Evolutionary conservation across 2,329 filamentous ascomycete species (phyloP).

Genomic region (Penicillium sp.): DNA sequence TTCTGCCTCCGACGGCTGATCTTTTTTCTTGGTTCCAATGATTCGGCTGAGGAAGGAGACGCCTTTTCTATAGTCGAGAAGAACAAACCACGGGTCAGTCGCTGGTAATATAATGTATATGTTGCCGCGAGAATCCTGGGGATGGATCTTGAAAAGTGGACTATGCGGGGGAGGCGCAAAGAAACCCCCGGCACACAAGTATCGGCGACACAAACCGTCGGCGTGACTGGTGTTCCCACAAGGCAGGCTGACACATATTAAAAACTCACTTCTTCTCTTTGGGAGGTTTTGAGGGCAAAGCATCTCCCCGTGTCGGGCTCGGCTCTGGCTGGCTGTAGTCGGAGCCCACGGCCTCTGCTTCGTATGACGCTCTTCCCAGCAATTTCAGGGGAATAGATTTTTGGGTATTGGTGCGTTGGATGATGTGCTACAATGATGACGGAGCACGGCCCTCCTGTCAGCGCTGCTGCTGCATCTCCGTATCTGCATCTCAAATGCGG

Average conservation of each 20-base stretch:
- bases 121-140: background rate
- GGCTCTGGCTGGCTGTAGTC: constrained; percentile 33
- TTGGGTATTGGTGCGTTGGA: constrained; percentile 65
- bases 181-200: background rate
- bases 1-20: constrained; percentile 46
- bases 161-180: background rate
- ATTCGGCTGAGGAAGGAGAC: constrained; percentile 87
- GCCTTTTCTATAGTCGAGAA: constrained; percentile 63
- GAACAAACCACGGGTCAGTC: constrained; percentile 11
- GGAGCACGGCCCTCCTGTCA: constrained; percentile 4
- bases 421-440: constrained; percentile 52
- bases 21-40: constrained; percentile 72
- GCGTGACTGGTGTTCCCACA: background rate
- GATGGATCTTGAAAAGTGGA: background rate
- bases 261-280: constrained; percentile 65
- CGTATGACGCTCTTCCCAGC: constrained; percentile 40
- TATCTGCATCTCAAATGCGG: background rate
- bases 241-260: background rate
- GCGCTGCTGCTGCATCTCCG: constrained; percentile 4
- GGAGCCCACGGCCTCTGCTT: constrained; percentile 40
- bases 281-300: constrained; percentile 32
- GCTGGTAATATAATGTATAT: background rate
- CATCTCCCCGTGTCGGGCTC: constrained; percentile 30
- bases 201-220: background rate
- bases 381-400: constrained; percentile 51